Evolutionary conservation across 768 basidiomycete species (phyloP).

Genomic region (Boletus subparvulus): DNA sequence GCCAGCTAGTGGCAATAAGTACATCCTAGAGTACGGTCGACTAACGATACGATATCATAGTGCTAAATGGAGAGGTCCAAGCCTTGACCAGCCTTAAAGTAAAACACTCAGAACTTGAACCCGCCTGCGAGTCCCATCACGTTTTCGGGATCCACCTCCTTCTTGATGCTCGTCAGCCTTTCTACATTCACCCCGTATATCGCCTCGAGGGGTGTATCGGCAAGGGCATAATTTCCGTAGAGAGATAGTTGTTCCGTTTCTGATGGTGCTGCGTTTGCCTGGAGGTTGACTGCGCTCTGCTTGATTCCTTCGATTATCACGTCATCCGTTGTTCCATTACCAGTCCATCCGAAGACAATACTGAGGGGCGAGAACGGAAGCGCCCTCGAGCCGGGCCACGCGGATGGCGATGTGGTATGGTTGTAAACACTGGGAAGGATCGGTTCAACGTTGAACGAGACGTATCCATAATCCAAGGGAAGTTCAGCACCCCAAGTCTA

Average conservation of each 20-base stretch:
- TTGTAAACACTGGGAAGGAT: constrained; percentile 44
- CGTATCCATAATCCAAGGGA: constrained; percentile 38
- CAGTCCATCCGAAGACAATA: constrained; percentile 47
- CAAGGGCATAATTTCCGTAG: constrained; percentile 63
- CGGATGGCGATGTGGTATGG: constrained; percentile 39
- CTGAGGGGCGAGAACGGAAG: constrained; percentile 44
- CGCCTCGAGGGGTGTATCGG: constrained; percentile 46
- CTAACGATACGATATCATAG: constrained; percentile 1
- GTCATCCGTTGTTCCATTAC: constrained; percentile 36
- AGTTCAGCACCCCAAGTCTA: constrained; percentile 44
- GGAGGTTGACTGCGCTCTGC: constrained; percentile 41
- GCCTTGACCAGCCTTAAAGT: not conserved
- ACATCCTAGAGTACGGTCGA: not conserved
- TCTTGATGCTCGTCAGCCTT: constrained; percentile 41
- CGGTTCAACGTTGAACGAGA: constrained; percentile 51
- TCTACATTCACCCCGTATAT: constrained; percentile 54
- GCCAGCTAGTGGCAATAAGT: not conserved
- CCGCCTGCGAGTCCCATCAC: constrained; percentile 71
- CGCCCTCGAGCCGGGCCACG: constrained; percentile 47
- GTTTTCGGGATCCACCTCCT: constrained; percentile 50
- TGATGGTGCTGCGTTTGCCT: constrained; percentile 44
- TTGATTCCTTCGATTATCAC: constrained; percentile 41
- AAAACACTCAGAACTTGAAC: constrained; percentile 48
- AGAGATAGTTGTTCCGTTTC: constrained; percentile 41
- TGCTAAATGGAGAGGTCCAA: constrained; percentile 7